These are phyloP conservation scores for Ballota nigra DNA, from an alignment of 257 asterid genomes.

Conservation along the genomic window DNA sequence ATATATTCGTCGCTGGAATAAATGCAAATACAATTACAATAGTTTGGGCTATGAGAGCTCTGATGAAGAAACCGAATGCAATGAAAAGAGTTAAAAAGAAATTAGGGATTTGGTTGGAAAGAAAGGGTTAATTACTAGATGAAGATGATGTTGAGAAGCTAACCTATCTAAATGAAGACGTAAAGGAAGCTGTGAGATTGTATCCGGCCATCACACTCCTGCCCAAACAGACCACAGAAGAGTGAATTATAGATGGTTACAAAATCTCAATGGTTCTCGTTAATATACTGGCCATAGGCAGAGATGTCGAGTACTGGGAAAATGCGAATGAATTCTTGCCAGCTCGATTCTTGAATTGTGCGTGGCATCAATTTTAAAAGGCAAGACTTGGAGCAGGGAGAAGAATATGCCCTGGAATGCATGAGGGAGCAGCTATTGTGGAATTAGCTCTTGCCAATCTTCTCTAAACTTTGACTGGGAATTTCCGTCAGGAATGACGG, in stretches of 20 bases:
- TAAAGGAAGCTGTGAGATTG: neutral
- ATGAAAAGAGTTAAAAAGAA: slow-evolving; percentile 1
- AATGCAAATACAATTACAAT: neutral
- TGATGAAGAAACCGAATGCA: neutral
- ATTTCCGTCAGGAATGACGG: neutral
- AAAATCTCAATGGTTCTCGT: neutral
- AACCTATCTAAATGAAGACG: neutral
- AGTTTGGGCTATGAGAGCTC: slow-evolving; percentile 11
- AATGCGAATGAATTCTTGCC: slow-evolving; percentile 9
- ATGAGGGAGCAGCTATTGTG: neutral
- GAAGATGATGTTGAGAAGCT: slow-evolving; percentile 17
- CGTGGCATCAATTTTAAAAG: neutral
- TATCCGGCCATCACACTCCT: neutral
- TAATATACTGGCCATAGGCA: neutral
- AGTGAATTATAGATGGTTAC: slow-evolving; percentile 5
- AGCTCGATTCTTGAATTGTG: slow-evolving; percentile 1
- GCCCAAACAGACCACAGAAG: neutral
- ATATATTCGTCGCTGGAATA: neutral
- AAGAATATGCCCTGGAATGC: neutral
- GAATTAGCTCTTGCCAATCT: slow-evolving; percentile 14
- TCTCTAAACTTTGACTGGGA: slow-evolving; percentile 9
- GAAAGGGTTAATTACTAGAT: neutral
- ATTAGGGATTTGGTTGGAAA: neutral
- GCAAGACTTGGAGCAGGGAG: slow-evolving; percentile 8
- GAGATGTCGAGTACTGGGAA: slow-evolving; percentile 13